Evolutionary conservation across 1,284 basidiomycete species (phyloP).

Genomic region (Trametes sp.): DNA sequence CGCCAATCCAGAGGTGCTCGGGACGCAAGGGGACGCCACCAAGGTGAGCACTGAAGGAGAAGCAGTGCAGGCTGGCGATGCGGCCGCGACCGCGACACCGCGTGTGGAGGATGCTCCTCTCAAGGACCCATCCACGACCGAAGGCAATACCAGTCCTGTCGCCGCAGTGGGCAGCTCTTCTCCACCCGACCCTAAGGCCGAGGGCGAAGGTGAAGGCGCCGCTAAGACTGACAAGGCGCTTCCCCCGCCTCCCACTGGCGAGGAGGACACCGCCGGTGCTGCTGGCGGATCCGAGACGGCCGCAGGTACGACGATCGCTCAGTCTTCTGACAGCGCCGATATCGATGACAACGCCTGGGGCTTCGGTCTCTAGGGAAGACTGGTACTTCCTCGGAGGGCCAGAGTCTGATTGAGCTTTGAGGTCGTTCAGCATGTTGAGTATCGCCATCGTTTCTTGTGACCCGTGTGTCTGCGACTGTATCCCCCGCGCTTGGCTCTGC

Average conservation of each 20-base stretch:
- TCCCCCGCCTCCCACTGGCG: not conserved
- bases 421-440: not conserved
- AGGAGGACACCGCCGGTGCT: slow-evolving; percentile 1
- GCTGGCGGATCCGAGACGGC: slow-evolving; percentile 1
- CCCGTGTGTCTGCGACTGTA: too few species aligned
- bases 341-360: slow-evolving; percentile 15
- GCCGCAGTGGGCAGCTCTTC: too few species aligned
- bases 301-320: not conserved
- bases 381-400: not conserved
- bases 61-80: not conserved
- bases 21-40: not conserved
- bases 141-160: not conserved
- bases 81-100: not conserved
- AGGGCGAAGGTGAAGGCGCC: not conserved
- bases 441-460: not conserved
- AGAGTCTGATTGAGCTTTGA: not conserved
- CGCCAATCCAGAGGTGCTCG: not conserved
- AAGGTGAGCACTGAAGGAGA: not conserved
- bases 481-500: not conserved
- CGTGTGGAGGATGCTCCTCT: not conserved
- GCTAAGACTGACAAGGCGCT: not conserved
- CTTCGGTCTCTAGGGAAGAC: not conserved
- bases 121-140: not conserved
- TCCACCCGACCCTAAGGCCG: not conserved
- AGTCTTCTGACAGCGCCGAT: not conserved